Evolutionary conservation across 208 protist species (phyloP), one percentile per base, ranked within the genome.

Genomic region (Balamuthia mandrillaris): DNA sequence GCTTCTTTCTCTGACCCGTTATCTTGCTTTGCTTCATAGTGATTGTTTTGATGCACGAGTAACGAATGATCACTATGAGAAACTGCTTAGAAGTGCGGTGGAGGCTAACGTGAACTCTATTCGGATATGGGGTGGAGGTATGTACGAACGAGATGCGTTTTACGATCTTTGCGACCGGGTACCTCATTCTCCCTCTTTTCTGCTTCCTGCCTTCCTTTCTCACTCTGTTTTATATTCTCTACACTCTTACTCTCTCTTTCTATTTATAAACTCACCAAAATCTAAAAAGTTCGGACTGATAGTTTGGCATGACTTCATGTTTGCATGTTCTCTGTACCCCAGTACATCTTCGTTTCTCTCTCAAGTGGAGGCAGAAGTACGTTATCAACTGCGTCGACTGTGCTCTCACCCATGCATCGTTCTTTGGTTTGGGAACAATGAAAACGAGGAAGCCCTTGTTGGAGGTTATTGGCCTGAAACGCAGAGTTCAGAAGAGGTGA

Each of bases 261-360:
- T 1, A 35, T 21, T 7, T 68, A n/a, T n/a, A n/a, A n/a, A n/a
- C n/a, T n/a, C n/a, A n/a, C n/a, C n/a, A n/a, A n/a, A 18, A 14
- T 51, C 42, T 35, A 24, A 63, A 21, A n/a, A 75, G 66, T 44
- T 87, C 24, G 94, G 94, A 18, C 39, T 96, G 4, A 37, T 96
- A 24, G 78, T 96, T 10, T 94, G 91, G 93, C 91, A 95, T 44
- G 93, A 95, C 60, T 68, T 94, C 2, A 94, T 94, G 91, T 95
- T 95, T 52, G 91, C 91, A 0, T 95, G 93, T 81, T 88, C 65
- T 6, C 89, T 81, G 47, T 93, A 95, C 68, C 93, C 93, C 16
- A 63, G 79, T 0, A 81, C 91, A 45, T 65, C 65, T 21, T 78
- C 83, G 1, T 95, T 95, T 45, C 54, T 94, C 7, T 14, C 61